Evolutionary conservation across 306 rosid genomes (phyloP).

Genomic region (Cicer yamashitae): DNA sequence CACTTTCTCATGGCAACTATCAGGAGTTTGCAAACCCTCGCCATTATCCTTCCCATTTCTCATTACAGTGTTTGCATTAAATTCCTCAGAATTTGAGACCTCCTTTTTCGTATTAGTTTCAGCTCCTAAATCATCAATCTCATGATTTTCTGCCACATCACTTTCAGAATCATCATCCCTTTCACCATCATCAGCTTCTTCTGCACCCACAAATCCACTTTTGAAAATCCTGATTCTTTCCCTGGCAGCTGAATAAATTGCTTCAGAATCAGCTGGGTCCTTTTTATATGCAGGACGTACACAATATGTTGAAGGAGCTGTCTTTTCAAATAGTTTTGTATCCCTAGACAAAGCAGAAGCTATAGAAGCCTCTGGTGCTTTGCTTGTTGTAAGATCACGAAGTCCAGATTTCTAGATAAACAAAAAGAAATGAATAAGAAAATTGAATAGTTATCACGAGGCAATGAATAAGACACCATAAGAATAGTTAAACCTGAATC

Average conservation of each 20-base stretch:
- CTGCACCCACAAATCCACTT: conserved; percentile 58
- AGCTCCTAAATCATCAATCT: conserved; percentile 61
- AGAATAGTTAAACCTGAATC: conserved; percentile 66
- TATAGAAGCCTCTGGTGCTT: conserved; percentile 84
- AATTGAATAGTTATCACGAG: conserved; percentile 20
- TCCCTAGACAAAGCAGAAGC: conserved; percentile 85
- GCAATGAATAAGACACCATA: conserved; percentile 7
- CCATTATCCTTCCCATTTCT: conserved; percentile 44
- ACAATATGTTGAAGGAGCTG: conserved; percentile 82
- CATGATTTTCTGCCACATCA: conserved; percentile 67
- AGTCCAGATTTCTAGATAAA: conserved; percentile 77
- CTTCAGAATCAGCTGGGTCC: conserved; percentile 69
- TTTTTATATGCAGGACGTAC: conserved; percentile 71
- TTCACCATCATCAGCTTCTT: conserved; percentile 68
- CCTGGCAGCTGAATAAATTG: conserved; percentile 71
- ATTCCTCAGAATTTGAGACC: conserved; percentile 43
- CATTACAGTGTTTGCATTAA: conserved; percentile 37
- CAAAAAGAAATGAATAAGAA: conserved; percentile 15
- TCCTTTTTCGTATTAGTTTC: conserved; percentile 49
- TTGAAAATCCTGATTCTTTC: conserved; percentile 65
- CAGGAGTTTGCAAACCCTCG: conserved; percentile 45
- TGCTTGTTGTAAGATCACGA: conserved; percentile 82
- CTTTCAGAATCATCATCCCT: conserved; percentile 78
- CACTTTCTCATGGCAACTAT: conserved; percentile 44
- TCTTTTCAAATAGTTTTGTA: conserved; percentile 83